Conservation (phyloP, 1,284 basidiomycete genomes). For the Irpex sp. region DNA sequence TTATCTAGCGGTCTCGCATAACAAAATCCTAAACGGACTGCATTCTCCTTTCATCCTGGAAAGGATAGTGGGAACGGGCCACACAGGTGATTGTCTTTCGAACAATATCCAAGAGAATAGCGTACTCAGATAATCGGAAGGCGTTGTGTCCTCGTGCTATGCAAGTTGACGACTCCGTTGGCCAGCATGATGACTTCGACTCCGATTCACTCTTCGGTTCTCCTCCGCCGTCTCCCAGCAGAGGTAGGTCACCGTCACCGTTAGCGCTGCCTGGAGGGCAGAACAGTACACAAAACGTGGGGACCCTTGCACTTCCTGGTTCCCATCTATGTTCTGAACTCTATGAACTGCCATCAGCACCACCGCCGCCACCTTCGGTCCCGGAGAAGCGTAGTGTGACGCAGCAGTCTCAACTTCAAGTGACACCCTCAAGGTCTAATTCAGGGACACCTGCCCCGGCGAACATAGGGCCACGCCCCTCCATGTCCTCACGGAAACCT, state of each 20-base stretch:
- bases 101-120: neutral
- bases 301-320: slow-evolving; percentile 94
- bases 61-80: neutral
- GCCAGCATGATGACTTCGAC: slow-evolving; percentile 34
- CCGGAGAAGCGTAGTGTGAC: slow-evolving; percentile 24
- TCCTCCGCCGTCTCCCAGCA: slow-evolving; percentile 63
- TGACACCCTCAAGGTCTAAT: slow-evolving; percentile 11
- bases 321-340: slow-evolving; percentile 70
- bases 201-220: slow-evolving; percentile 78
- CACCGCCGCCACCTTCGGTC: slow-evolving; percentile 67
- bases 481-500: slow-evolving; percentile 19
- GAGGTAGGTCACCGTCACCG: slow-evolving; percentile 66
- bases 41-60: neutral
- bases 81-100: slow-evolving; percentile 2
- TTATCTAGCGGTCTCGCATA: neutral
- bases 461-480: slow-evolving; percentile 8
- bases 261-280: slow-evolving; percentile 54
- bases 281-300: slow-evolving; percentile 72
- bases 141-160: slow-evolving; percentile 16
- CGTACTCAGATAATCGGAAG: slow-evolving; percentile 2
- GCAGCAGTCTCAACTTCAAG: slow-evolving; percentile 5
- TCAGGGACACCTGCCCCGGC: slow-evolving; percentile 1
- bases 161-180: slow-evolving; percentile 15
- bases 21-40: neutral
- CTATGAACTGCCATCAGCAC: slow-evolving; percentile 59